Conservation (phyloP, 177 flowering plant genomes). For the Tripterygium wilfordii region DNA sequence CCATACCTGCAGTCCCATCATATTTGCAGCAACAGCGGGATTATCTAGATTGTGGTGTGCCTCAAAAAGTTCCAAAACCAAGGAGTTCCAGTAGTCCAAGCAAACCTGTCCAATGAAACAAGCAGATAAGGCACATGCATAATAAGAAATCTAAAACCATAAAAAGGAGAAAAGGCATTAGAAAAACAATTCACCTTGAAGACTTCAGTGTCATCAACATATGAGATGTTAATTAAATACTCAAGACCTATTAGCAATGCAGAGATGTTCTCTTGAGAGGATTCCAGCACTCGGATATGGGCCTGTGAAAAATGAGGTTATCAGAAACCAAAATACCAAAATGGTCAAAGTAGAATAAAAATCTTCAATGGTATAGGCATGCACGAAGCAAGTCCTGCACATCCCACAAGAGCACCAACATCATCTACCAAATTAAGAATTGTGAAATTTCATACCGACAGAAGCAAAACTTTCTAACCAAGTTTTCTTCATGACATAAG, state of each 20-base stretch:
- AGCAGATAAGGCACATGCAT: no score
- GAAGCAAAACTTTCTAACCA: no score
- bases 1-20: slow-evolving; percentile 93
- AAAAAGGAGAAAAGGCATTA: no score
- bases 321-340: not conserved
- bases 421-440: no score
- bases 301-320: slow-evolving; percentile 36
- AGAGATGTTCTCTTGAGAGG: slow-evolving; percentile 55
- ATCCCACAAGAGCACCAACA: no score
- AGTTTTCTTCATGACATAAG: no score
- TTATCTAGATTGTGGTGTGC: slow-evolving; percentile 68
- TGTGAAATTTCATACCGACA: no score
- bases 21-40: slow-evolving; percentile 56
- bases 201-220: slow-evolving; percentile 97
- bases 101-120: slow-evolving; percentile 62
- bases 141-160: no score
- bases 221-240: slow-evolving; percentile 84
- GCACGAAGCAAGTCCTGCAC: no score
- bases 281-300: slow-evolving; percentile 87
- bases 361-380: no score
- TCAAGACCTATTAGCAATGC: slow-evolving; percentile 82
- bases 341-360: no score
- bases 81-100: slow-evolving; percentile 95
- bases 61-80: slow-evolving; percentile 86
- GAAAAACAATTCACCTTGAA: slow-evolving; percentile 84